phyloP scores from a whole-genome alignment of 1,139 yeast genomes.

The Debaryomycetaceae sp. region DNA sequence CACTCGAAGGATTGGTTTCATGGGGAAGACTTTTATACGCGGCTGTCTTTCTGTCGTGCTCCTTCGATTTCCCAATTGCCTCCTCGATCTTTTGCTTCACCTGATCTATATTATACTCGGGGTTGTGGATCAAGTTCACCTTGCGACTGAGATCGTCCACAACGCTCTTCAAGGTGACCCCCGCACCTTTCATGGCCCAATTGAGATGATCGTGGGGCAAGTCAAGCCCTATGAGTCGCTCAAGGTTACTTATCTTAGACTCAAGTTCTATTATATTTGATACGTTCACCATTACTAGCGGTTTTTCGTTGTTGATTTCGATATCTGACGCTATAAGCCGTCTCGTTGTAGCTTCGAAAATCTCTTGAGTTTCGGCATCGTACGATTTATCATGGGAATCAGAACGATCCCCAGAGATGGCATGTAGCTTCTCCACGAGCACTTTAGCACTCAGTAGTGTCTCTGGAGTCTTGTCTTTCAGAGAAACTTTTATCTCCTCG shows the following conservation, averaged over 20 bases:
- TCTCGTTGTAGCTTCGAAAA: constrained; percentile 6
- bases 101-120: constrained; percentile 24
- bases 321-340: not conserved
- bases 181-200: not conserved
- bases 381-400: not conserved
- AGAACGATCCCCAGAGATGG: constrained; percentile 4
- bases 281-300: not conserved
- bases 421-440: constrained; percentile 9
- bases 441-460: constrained; percentile 3
- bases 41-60: constrained; percentile 12
- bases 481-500: constrained; percentile 26
- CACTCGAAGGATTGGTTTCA: not conserved
- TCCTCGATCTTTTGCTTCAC: constrained; percentile 15
- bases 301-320: not conserved
- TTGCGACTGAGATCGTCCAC: constrained; percentile 32
- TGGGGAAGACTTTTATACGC: constrained; percentile 6
- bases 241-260: constrained; percentile 20
- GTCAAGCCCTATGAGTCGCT: constrained; percentile 17
- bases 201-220: constrained; percentile 2
- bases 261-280: constrained; percentile 20
- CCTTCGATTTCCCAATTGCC: constrained; percentile 15
- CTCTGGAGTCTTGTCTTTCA: constrained; percentile 7
- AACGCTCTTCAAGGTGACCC: constrained; percentile 5
- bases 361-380: constrained; percentile 2
- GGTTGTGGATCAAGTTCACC: constrained; percentile 35